Evolutionary conservation across 2,329 filamentous ascomycete genomes (phyloP).

Genomic region (Talaromyces atroroseus): DNA sequence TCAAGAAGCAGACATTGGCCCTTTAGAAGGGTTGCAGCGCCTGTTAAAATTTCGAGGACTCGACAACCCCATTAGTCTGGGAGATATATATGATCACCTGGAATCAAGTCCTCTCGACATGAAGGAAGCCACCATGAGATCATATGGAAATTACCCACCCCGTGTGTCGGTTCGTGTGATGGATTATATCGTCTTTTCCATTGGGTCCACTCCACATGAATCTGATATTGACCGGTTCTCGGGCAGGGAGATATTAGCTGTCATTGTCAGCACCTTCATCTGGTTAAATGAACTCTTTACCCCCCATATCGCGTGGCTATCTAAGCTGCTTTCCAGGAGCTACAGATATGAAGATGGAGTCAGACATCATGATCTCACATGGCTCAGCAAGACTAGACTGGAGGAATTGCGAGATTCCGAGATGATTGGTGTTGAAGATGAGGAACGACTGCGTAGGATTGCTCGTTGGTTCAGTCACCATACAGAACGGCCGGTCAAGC

Average conservation of each 20-base stretch:
- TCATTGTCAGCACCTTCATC: constrained; percentile 3
- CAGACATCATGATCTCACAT: not conserved
- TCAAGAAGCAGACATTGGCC: not conserved
- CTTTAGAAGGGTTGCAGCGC: not conserved
- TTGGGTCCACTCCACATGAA: not conserved
- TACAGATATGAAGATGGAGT: not conserved
- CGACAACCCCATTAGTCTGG: not conserved
- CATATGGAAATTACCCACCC: not conserved
- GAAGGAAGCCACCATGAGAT: not conserved
- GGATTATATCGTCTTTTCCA: not conserved
- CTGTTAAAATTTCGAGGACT: not conserved
- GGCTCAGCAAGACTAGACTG: not conserved
- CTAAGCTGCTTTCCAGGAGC: not conserved
- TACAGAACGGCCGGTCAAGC: not conserved
- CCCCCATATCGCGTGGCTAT: not conserved
- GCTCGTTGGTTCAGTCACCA: not conserved
- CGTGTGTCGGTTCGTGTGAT: not conserved
- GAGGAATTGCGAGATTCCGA: not conserved
- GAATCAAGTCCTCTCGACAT: not conserved
- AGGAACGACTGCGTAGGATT: not conserved
- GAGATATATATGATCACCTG: not conserved
- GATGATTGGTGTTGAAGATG: not conserved
- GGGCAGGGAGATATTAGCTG: not conserved
- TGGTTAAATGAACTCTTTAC: constrained; percentile 5
- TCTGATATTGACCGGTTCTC: not conserved